phyloP scores from a whole-genome alignment of 139 green algal species.

The Astrephomene gubernaculifera region DNA sequence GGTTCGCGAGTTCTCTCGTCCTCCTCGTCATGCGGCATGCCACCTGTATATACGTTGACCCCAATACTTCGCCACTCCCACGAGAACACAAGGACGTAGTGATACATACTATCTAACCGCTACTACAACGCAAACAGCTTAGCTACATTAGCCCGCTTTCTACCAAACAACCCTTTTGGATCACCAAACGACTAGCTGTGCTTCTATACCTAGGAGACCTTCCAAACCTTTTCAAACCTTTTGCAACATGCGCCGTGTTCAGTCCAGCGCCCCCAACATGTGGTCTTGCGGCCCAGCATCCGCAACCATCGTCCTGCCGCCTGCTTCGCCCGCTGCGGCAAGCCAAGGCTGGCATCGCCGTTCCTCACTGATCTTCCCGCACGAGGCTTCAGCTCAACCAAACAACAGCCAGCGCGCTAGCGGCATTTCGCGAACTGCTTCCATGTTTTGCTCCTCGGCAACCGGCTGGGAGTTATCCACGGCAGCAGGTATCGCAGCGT shows the following conservation, averaged over 20 bases:
- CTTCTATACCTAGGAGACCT: too few relatives aligned
- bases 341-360: neutral
- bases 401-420: neutral
- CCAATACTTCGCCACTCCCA: too few relatives aligned
- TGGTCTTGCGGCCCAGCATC: neutral
- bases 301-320: neutral
- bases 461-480: neutral
- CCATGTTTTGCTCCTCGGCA: neutral
- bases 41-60: too few relatives aligned
- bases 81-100: too few relatives aligned
- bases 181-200: too few relatives aligned
- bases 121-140: too few relatives aligned
- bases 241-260: constrained; percentile 3
- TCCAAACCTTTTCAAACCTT: too few relatives aligned
- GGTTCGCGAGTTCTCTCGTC: too few relatives aligned
- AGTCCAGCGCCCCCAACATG: neutral
- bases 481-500: neutral
- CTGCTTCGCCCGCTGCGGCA: neutral
- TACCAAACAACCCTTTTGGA: too few relatives aligned
- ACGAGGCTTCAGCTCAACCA: neutral
- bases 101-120: too few relatives aligned
- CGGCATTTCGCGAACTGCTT: neutral
- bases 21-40: too few relatives aligned
- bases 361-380: constrained; percentile 12
- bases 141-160: too few relatives aligned